phyloP scores from a whole-genome alignment of 768 basidiomycete species.

The Neoboletus magnificus region DNA sequence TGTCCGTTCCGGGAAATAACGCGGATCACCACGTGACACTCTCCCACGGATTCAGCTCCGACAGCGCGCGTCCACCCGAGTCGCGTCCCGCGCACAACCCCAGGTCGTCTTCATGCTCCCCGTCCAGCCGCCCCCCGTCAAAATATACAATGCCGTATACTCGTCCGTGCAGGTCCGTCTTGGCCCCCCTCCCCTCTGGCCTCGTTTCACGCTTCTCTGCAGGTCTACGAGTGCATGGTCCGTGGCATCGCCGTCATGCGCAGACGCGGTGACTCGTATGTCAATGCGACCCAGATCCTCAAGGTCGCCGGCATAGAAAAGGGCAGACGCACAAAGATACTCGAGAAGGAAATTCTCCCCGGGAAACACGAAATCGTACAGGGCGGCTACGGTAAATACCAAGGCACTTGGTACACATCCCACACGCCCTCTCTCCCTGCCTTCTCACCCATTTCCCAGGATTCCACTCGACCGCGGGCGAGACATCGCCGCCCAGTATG shows the following conservation, averaged over 20 bases:
- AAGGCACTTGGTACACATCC: conserved; percentile 87
- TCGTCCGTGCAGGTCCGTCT: conserved; percentile 74
- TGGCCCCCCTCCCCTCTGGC: not conserved
- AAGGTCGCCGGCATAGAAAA: conserved; percentile 99
- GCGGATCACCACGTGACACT: not conserved
- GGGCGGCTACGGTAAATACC: conserved; percentile 98
- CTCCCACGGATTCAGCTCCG: conserved; percentile 33
- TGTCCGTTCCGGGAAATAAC: not conserved
- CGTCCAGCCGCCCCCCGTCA: conserved; percentile 54
- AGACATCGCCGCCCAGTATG: conserved; percentile 89
- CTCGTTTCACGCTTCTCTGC: not conserved
- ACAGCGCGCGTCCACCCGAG: conserved; percentile 30
- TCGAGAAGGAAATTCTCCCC: conserved; percentile 94
- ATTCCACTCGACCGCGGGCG: conserved; percentile 94
- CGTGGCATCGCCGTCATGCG: conserved; percentile 99
- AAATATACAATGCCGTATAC: conserved; percentile 92
- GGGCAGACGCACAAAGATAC: conserved; percentile 91
- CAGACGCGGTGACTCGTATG: conserved; percentile 87
- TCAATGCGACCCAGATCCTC: conserved; percentile 98
- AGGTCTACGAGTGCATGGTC: conserved; percentile 99
- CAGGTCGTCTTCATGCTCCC: conserved; percentile 29
- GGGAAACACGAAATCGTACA: conserved; percentile 98
- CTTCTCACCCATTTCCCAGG: conserved; percentile 45
- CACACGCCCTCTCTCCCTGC: conserved; percentile 1
- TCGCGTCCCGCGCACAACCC: conserved; percentile 26